Percentiles rank a stretch among this genome's conserved stretches.
Evolutionary conservation across 192 early-diverging fungal species (phyloP).

Genomic region (Pilobolus umbonatus): DNA sequence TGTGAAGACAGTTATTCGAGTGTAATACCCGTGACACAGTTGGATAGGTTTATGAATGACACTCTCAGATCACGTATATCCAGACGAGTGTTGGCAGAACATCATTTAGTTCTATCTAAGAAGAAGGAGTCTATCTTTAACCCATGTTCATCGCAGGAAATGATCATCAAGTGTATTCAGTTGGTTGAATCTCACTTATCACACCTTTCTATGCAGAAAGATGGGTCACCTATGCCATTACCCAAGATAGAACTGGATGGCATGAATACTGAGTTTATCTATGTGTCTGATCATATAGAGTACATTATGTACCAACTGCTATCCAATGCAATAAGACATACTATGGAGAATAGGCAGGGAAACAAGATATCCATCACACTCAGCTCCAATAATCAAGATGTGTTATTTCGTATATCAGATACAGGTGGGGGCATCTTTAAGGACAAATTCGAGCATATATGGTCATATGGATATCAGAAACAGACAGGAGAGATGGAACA

Average conservation of each 20-base stretch:
- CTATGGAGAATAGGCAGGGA: conserved; percentile 33
- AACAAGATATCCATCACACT: conserved; percentile 72
- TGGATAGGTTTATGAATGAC: conserved; percentile 89
- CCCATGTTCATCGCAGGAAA: conserved; percentile 51
- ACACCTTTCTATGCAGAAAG: too few relatives aligned
- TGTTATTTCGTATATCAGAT: conserved; percentile 92
- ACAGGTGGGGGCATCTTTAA: conserved; percentile 83
- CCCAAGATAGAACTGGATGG: conserved; percentile 42
- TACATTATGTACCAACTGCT: conserved; percentile 94
- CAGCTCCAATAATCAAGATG: conserved; percentile 64
- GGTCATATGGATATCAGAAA: conserved; percentile 64
- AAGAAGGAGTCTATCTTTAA: conserved; percentile 47
- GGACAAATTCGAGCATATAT: conserved; percentile 63
- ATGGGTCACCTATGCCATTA: conserved; percentile 5
- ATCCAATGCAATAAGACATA: conserved; percentile 76
- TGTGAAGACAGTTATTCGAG: conserved; percentile 40
- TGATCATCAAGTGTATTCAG: conserved; percentile 34
- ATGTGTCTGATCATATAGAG: conserved; percentile 94
- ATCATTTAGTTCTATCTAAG: conserved; percentile 74
- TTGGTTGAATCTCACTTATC: conserved; percentile 3
- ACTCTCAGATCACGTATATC: conserved; percentile 88
- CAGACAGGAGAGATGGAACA: conserved; percentile 69
- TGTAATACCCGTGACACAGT: conserved; percentile 27
- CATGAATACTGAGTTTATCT: conserved; percentile 72
- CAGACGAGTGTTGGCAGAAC: conserved; percentile 87